These are phyloP conservation scores for Amanita thiersii DNA, from an alignment of 768 basidiomycete genomes.

Conservation along the genomic window DNA sequence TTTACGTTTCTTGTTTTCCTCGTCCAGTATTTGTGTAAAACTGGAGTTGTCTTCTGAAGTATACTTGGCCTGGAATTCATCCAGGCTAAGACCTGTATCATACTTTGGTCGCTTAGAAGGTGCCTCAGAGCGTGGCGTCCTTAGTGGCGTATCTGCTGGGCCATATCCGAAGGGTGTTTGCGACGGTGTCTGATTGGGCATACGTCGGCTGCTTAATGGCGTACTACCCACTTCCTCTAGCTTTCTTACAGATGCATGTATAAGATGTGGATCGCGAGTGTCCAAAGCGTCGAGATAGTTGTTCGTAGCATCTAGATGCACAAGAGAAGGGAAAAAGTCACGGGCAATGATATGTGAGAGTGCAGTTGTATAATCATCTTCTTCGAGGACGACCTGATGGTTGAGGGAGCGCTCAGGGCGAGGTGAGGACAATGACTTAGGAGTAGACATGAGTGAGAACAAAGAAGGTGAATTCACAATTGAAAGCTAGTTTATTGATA, in stretches of 20 bases:
- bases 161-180: constrained; percentile 58
- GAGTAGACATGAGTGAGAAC: constrained; percentile 11
- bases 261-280: constrained; percentile 68
- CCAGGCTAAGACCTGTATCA: constrained; percentile 59
- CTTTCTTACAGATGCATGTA: constrained; percentile 66
- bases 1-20: constrained; percentile 77
- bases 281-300: constrained; percentile 75
- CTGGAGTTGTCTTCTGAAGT: constrained; percentile 98
- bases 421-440: constrained; percentile 14
- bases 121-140: constrained; percentile 34
- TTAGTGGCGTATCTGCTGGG: constrained; percentile 61
- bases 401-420: constrained; percentile 52
- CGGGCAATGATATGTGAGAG: constrained; percentile 90
- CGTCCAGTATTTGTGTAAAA: constrained; percentile 86
- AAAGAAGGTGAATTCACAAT: background rate
- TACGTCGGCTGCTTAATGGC: constrained; percentile 24
- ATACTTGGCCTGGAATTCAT: constrained; percentile 83
- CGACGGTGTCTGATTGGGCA: constrained; percentile 35
- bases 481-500: background rate
- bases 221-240: constrained; percentile 57
- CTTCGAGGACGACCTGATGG: constrained; percentile 67
- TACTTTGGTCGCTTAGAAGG: constrained; percentile 50
- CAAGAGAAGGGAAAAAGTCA: constrained; percentile 95
- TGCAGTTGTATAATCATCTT: constrained; percentile 91
- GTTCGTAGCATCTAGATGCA: constrained; percentile 84